phyloP scores from a whole-genome alignment of 164 flowering plant genomes.

The Tetrastigma voinierianum region DNA sequence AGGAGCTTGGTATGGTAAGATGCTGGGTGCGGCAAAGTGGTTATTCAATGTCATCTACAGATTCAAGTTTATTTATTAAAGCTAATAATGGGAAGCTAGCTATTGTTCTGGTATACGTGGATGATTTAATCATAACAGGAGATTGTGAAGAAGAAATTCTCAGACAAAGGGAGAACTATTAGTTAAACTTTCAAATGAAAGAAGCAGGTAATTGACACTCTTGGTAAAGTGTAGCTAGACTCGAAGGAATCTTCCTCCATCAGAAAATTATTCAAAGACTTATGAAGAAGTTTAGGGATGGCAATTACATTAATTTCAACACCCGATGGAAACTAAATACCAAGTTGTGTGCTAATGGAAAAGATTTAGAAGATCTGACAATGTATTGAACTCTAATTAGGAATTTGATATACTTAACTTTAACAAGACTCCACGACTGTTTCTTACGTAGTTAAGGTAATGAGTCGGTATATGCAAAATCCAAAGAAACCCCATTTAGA shows the following conservation, averaged over 20 bases:
- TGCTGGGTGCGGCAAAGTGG: slow-evolving; percentile 1
- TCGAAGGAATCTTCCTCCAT: slow-evolving; percentile 15
- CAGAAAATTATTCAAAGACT: not conserved
- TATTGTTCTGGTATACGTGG: no score
- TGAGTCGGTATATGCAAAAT: not conserved
- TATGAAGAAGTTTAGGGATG: not conserved
- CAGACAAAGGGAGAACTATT: not conserved
- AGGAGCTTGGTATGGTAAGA: not conserved
- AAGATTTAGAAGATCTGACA: not conserved
- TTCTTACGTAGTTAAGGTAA: not conserved
- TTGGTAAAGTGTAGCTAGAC: no score
- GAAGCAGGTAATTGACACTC: slow-evolving; percentile 13
- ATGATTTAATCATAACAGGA: slow-evolving; percentile 17
- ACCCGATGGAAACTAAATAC: not conserved
- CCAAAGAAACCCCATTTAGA: not conserved
- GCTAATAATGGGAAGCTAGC: no score
- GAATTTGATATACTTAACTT: slow-evolving; percentile 15
- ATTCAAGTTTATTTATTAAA: no score
- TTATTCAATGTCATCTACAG: no score
- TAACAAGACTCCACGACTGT: slow-evolving; percentile 7
- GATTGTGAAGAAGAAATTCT: slow-evolving; percentile 1
- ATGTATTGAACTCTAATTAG: slow-evolving; percentile 16
- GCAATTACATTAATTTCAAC: no score
- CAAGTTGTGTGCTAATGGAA: slow-evolving; percentile 3
- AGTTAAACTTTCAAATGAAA: slow-evolving; percentile 20